These are phyloP conservation scores for Oryza australiensis DNA, from an alignment of 176 grass and related monocot species.

Conservation along the genomic window DNA sequence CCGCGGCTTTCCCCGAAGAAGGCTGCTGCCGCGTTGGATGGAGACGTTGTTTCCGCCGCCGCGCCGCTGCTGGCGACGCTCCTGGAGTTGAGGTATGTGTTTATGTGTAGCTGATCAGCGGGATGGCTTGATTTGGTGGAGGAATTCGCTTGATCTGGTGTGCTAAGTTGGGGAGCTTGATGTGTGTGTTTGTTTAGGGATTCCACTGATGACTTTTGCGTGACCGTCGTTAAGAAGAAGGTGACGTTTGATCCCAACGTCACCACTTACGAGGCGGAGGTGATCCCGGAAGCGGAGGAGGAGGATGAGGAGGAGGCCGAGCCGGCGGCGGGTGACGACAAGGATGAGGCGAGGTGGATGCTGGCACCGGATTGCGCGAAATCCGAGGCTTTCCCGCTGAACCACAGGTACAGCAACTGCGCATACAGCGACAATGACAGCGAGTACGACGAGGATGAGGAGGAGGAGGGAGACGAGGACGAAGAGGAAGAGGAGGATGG, in stretches of 20 bases:
- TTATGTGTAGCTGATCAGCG: neutral
- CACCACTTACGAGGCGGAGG: slow-evolving; percentile 57
- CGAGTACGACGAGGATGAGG: slow-evolving; percentile 55
- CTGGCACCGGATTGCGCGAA: slow-evolving; percentile 40
- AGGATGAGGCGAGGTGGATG: slow-evolving; percentile 39
- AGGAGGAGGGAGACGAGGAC: slow-evolving; percentile 47
- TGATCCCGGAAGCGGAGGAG: slow-evolving; percentile 49
- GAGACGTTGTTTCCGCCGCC: slow-evolving; percentile 46
- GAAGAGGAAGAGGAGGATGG: slow-evolving; percentile 51
- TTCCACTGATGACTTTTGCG: slow-evolving; percentile 54
- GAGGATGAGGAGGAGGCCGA: slow-evolving; percentile 30
- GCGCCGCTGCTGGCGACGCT: slow-evolving; percentile 51
- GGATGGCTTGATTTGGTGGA: neutral
- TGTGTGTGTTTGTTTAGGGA: slow-evolving; percentile 52
- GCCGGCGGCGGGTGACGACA: neutral
- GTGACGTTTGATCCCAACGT: slow-evolving; percentile 97
- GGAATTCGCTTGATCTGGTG: neutral
- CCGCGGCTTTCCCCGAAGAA: slow-evolving; percentile 38
- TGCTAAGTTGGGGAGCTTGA: neutral
- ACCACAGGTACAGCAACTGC: slow-evolving; percentile 88
- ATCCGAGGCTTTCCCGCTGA: slow-evolving; percentile 61
- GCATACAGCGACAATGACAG: slow-evolving; percentile 41
- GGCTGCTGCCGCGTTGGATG: slow-evolving; percentile 35
- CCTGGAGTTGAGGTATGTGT: slow-evolving; percentile 49
- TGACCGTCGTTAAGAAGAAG: slow-evolving; percentile 71